These are phyloP conservation scores for Peniophora sp. DNA, from an alignment of 1,284 basidiomycete genomes.

Conservation along the genomic window DNA sequence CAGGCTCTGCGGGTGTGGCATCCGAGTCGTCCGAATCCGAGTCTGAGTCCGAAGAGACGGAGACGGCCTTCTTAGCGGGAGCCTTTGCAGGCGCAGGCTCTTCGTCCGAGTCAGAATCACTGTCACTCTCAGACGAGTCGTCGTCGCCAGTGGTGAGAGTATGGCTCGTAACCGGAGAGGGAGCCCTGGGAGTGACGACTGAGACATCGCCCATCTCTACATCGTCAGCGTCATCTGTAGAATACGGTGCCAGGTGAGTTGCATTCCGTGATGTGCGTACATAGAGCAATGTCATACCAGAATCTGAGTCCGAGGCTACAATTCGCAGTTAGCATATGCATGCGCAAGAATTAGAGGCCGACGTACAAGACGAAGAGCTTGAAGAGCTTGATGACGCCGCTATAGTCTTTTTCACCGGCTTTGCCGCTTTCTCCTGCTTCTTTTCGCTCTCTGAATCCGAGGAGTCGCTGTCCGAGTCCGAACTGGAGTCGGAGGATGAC, in stretches of 20 bases:
- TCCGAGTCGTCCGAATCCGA: conserved; percentile 12
- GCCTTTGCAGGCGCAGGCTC: not conserved
- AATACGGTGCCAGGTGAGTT: not conserved
- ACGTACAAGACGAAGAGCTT: too few species aligned
- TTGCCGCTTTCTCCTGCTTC: conserved; percentile 1
- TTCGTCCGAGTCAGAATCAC: not conserved
- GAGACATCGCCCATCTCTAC: not conserved
- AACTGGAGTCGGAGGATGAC: not conserved
- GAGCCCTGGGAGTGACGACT: not conserved
- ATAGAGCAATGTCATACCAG: not conserved
- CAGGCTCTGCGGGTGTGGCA: too few species aligned
- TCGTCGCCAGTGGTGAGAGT: not conserved
- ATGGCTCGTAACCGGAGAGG: not conserved
- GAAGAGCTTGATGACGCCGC: too few species aligned
- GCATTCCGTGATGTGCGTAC: not conserved
- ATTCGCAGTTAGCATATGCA: too few species aligned
- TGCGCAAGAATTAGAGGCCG: too few species aligned
- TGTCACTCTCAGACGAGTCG: not conserved
- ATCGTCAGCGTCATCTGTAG: not conserved
- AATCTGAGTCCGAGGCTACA: not conserved
- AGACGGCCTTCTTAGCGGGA: not conserved
- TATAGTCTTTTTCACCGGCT: not conserved
- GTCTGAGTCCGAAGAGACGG: conserved; percentile 19
- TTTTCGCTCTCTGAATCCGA: conserved; percentile 3
- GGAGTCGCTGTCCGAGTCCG: conserved; percentile 8